Evolutionary conservation across 768 basidiomycete genomes (phyloP).

Genomic region (Lactifluus hygrophoroides): DNA sequence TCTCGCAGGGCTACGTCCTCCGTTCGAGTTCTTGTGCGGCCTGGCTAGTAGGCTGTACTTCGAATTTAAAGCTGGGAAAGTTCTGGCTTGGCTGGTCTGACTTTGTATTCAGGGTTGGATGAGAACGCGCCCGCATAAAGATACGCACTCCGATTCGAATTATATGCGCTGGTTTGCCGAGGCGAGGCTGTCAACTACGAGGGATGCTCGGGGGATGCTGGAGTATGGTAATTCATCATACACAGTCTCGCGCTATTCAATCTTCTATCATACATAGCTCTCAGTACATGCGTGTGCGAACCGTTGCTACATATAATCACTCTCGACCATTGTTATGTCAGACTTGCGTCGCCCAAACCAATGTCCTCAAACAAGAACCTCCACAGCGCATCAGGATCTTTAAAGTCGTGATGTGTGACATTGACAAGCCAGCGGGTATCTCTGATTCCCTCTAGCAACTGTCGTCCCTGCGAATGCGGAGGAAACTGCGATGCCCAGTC

Average conservation of each 20-base stretch:
- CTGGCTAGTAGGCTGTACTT: not conserved
- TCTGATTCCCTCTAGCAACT: constrained; percentile 61
- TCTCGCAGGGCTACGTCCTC: no score
- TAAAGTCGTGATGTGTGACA: constrained; percentile 91
- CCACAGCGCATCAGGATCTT: constrained; percentile 72
- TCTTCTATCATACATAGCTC: constrained; percentile 1
- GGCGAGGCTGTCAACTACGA: no score
- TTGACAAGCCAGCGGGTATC: constrained; percentile 83
- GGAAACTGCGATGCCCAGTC: constrained; percentile 90
- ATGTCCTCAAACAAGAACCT: constrained; percentile 55
- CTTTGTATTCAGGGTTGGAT: not conserved
- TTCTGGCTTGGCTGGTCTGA: not conserved
- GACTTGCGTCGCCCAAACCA: not conserved
- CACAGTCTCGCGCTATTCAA: not conserved
- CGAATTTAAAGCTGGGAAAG: not conserved
- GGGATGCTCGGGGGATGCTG: no score
- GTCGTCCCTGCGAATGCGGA: constrained; percentile 61
- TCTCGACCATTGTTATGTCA: not conserved
- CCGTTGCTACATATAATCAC: not conserved
- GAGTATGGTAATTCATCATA: no score
- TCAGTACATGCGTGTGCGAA: not conserved
- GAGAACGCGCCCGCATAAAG: no score
- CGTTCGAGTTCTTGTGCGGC: no score
- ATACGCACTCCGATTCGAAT: not conserved
- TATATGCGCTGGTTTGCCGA: not conserved